Evolutionary conservation across 108 stramenopile species (phyloP).

Genomic region (Pseudonitzschia delicatissima): DNA sequence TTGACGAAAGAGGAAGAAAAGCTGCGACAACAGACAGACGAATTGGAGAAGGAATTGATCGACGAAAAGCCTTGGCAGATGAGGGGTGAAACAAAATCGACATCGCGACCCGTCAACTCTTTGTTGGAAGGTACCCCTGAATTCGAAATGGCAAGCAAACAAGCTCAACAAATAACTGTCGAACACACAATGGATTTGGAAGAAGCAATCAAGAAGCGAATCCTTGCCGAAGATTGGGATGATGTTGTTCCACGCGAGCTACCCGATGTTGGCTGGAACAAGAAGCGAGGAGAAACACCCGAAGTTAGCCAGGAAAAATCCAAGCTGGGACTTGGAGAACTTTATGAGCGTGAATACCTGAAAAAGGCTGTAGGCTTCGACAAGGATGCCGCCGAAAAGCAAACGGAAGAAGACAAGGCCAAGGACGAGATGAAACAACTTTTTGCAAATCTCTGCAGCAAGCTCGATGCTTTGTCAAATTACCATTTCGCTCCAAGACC

Average conservation of each 20-base stretch:
- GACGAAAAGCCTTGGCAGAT: slow-evolving; percentile 97
- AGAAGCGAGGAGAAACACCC: slow-evolving; percentile 76
- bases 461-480: slow-evolving; percentile 95
- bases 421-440: slow-evolving; percentile 83
- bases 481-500: slow-evolving; percentile 97
- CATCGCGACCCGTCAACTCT: slow-evolving; percentile 84
- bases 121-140: slow-evolving; percentile 93
- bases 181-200: slow-evolving; percentile 86
- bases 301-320: slow-evolving; percentile 98
- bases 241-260: slow-evolving; percentile 92
- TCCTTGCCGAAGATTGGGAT: slow-evolving; percentile 94
- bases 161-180: slow-evolving; percentile 85
- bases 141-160: slow-evolving; percentile 89
- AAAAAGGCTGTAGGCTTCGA: slow-evolving; percentile 88
- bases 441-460: slow-evolving; percentile 86
- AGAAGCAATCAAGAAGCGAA: slow-evolving; percentile 89
- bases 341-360: slow-evolving; percentile 94
- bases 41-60: slow-evolving; percentile 89
- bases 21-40: slow-evolving; percentile 76
- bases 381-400: slow-evolving; percentile 69
- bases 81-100: slow-evolving; percentile 83
- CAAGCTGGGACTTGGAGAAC: slow-evolving; percentile 91
- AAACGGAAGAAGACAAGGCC: slow-evolving; percentile 81
- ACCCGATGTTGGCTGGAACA: slow-evolving; percentile 73
- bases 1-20: slow-evolving; percentile 54